These are phyloP conservation scores for Phaseolus lunatus DNA, from an alignment of 306 rosid species.

Conservation along the genomic window DNA sequence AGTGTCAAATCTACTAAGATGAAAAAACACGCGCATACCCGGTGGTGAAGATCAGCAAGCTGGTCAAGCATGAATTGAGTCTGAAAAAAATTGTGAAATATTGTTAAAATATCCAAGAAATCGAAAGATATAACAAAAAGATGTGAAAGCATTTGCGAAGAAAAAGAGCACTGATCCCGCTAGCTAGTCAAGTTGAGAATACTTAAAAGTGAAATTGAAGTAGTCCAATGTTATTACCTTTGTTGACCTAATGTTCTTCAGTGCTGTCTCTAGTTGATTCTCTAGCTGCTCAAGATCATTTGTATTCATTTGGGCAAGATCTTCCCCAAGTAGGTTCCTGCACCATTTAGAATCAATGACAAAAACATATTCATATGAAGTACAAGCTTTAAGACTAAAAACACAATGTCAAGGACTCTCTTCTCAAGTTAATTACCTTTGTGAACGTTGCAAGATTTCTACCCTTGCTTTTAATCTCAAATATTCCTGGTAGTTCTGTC, in stretches of 20 bases:
- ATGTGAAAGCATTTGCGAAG: constrained; percentile 1
- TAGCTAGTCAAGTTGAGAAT: neutral
- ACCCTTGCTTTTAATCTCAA: constrained; percentile 77
- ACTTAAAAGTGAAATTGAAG: constrained; percentile 9
- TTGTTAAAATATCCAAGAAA: neutral
- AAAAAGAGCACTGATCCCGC: neutral
- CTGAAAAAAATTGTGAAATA: constrained; percentile 48
- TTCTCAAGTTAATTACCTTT: constrained; percentile 59
- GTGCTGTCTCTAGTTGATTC: constrained; percentile 74
- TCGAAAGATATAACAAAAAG: neutral
- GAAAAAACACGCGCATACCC: constrained; percentile 50
- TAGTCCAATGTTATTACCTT: constrained; percentile 58
- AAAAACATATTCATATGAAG: neutral
- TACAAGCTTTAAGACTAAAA: neutral
- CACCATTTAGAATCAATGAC: constrained; percentile 17
- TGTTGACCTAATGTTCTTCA: constrained; percentile 75
- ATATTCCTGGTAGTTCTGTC: constrained; percentile 78
- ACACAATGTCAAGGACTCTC: neutral
- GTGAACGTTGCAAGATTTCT: constrained; percentile 79
- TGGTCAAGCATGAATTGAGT: constrained; percentile 79
- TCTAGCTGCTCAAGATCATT: constrained; percentile 77
- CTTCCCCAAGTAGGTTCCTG: constrained; percentile 92
- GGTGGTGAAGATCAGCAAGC: constrained; percentile 78
- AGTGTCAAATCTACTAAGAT: neutral
- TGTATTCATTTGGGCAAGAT: constrained; percentile 67